Evolutionary conservation across 352 stramenopile genomes (phyloP).

Genomic region (Pythium dissimile): DNA sequence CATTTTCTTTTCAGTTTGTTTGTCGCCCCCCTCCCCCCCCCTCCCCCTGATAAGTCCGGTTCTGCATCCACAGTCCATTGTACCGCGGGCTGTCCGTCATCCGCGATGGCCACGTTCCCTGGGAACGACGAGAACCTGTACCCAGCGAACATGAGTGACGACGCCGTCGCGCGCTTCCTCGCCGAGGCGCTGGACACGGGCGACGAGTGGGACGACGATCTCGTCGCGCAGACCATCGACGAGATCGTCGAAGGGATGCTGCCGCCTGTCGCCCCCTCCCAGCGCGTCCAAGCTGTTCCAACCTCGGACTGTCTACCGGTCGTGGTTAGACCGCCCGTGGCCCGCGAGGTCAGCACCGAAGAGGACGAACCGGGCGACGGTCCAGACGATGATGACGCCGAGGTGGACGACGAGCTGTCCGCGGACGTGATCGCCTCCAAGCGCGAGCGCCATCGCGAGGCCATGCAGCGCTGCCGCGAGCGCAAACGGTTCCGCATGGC

Average conservation of each 20-base stretch:
- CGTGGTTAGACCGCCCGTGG: no score
- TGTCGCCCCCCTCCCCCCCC: no score
- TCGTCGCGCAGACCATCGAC: constrained; percentile 10
- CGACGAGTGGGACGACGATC: constrained; percentile 11
- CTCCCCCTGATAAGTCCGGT: neutral
- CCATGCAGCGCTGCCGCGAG: constrained; percentile 24
- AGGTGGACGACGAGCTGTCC: neutral
- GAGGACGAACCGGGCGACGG: constrained; percentile 3
- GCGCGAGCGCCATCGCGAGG: constrained; percentile 19
- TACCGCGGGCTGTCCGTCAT: no score
- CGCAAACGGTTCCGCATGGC: constrained; percentile 24
- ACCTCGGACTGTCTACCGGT: no score
- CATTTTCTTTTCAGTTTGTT: no score
- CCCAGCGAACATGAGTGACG: neutral
- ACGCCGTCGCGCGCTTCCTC: neutral
- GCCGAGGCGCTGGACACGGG: neutral
- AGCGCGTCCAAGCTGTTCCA: neutral
- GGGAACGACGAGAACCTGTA: no score
- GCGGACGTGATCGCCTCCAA: constrained; percentile 5
- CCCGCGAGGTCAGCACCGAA: neutral
- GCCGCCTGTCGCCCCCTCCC: neutral
- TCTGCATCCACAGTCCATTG: neutral
- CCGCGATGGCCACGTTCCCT: no score
- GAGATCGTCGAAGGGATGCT: constrained; percentile 8
- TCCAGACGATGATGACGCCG: constrained; percentile 6